Conservation (phyloP, 768 basidiomycete genomes). For the Arthromyces matolae region DNA sequence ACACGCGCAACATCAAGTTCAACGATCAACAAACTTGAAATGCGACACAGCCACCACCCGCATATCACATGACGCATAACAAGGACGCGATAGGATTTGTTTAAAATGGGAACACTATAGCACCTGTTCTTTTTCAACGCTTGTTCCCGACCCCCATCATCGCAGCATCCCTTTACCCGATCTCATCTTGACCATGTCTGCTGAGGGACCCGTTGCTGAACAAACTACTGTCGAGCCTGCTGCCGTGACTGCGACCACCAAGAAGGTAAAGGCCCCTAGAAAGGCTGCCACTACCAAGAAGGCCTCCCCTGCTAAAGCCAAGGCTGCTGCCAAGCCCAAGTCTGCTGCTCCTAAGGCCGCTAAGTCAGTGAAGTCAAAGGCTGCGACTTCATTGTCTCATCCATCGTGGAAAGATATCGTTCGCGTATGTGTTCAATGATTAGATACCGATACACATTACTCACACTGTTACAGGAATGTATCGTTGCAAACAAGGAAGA, state of each 20-base stretch:
- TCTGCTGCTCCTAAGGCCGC: no score
- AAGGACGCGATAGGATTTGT: conserved; percentile 13
- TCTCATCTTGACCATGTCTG: conserved; percentile 22
- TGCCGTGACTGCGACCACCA: conserved; percentile 13
- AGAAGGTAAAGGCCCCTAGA: conserved; percentile 19
- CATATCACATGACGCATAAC: conserved; percentile 20
- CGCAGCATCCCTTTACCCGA: background rate
- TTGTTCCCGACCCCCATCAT: conserved; percentile 12
- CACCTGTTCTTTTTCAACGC: conserved; percentile 19
- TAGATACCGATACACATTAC: background rate
- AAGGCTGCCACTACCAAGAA: conserved; percentile 20
- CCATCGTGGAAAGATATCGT: conserved; percentile 58
- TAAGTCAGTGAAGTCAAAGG: conserved; percentile 26
- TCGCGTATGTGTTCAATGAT: conserved; percentile 30
- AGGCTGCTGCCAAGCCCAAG: conserved; percentile 18
- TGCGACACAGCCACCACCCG: conserved; percentile 36
- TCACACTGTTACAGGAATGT: conserved; percentile 52
- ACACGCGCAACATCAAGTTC: conserved; percentile 9
- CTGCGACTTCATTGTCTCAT: conserved; percentile 27
- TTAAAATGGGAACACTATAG: conserved; percentile 28
- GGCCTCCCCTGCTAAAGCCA: conserved; percentile 13
- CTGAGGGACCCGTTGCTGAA: conserved; percentile 22
- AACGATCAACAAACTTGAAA: conserved; percentile 39
- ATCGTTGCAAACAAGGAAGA: conserved; percentile 65
- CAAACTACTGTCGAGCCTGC: conserved; percentile 14